Evolutionary conservation across 805 yeast species (phyloP).

Genomic region (Scheffersomyces lignosus): DNA sequence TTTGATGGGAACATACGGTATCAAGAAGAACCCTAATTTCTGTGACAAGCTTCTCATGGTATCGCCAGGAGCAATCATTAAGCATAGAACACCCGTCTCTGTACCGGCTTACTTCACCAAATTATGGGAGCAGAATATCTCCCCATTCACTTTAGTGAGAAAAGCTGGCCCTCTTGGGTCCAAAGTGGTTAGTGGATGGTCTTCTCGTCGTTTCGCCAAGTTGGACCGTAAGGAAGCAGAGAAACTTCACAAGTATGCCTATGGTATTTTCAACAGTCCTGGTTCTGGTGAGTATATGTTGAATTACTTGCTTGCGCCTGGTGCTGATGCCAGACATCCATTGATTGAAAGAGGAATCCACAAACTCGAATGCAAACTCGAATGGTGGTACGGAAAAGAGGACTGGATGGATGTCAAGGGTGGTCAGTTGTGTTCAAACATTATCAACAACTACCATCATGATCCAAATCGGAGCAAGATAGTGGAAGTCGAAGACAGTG

Average conservation of each 20-base stretch:
- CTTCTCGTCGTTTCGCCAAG: conserved; percentile 72
- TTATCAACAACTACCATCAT: conserved; percentile 22
- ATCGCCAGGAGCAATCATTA: conserved; percentile 85
- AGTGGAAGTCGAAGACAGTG: conserved; percentile 52
- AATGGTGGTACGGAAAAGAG: conserved; percentile 85
- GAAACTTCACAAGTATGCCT: conserved; percentile 74
- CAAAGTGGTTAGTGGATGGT: conserved; percentile 85
- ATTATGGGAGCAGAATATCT: conserved; percentile 83
- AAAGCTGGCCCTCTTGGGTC: conserved; percentile 82
- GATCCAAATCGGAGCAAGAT: conserved; percentile 25
- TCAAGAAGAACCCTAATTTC: conserved; percentile 53
- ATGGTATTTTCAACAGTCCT: conserved; percentile 76
- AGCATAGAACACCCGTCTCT: conserved; percentile 39
- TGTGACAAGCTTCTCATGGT: conserved; percentile 72
- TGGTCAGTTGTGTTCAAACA: conserved; percentile 41
- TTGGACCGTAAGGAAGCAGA: conserved; percentile 45
- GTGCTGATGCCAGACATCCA: conserved; percentile 85
- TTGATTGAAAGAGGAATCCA: conserved; percentile 51
- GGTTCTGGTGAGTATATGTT: conserved; percentile 96
- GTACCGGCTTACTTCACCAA: conserved; percentile 77
- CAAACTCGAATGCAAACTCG: conserved; percentile 56
- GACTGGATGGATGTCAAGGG: conserved; percentile 63
- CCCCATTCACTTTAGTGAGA: conserved; percentile 83
- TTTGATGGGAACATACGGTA: conserved; percentile 65
- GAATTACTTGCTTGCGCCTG: conserved; percentile 82